Evolutionary conservation across 2,329 filamentous ascomycete genomes (phyloP), one percentile per base, ranked within the genome.

Genomic region (Thielaviopsis populi): DNA sequence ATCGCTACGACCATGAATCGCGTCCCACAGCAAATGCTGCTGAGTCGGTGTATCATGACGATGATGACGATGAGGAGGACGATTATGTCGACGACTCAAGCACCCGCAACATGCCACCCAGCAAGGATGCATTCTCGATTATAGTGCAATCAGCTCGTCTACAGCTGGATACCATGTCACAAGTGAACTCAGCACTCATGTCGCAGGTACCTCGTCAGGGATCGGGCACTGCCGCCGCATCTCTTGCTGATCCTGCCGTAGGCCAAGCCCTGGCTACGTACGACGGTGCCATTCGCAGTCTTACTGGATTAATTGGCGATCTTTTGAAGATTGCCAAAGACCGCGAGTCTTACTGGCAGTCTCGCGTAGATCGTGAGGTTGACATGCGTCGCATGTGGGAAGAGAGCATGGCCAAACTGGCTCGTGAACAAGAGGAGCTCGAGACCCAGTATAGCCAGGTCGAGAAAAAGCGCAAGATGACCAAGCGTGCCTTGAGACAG

Each of bases 351-450:
- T 96, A 95, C 73, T 99, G 94, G 94, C 92, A 97, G 73, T 95
- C 95, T 72, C 86, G 91, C 15, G 79, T 99, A 48, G 91, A 96
- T 69, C 86, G 91, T 63, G 94, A 99, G 75, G 86, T 86, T 53
- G 89, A 96, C 72, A 87, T 97, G 75, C 85, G 94, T 43, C 86
- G 89, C 66, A 89, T 99, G 84, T 99, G 94, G 94, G 94, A 99
- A 75, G 94, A 99, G 70, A 97, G 91, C 74, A 96, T 99, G 94
- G 91, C 94, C 10, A 86, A 91, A 70, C 88, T 99, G n/a, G 94
- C 91, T 19, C 85, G 84, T 64, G 94, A 99, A 73, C 94, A 99
- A 70, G 94, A 97, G 74, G 83, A 91, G 61, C 80, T 99, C 1
- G 90, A 97, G 72, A 89, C 84, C 42, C 87, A 86, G 65, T 88